These are phyloP conservation scores for Plectranthus barbatus DNA, from an alignment of 257 asterid genomes.

Conservation along the genomic window DNA sequence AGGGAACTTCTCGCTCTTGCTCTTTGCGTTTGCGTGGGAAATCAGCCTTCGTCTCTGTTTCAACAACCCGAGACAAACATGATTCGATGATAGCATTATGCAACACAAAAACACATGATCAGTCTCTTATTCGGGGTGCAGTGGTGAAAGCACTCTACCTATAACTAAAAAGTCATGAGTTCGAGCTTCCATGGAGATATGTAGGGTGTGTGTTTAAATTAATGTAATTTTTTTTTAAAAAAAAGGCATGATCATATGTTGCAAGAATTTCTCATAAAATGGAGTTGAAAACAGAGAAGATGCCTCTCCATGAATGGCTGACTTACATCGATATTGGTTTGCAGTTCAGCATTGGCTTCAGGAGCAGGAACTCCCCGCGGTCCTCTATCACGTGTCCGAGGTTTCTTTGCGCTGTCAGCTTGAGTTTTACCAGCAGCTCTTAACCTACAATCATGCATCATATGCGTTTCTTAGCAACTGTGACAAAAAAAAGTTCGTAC, in stretches of 20 bases:
- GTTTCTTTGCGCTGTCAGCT: slow-evolving; percentile 45
- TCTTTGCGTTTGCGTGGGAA: slow-evolving; percentile 75
- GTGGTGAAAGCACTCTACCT: too few relatives aligned
- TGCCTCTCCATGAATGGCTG: not conserved
- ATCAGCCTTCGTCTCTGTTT: slow-evolving; percentile 65
- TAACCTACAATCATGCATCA: slow-evolving; percentile 29
- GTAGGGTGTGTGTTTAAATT: too few relatives aligned
- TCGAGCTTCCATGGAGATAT: too few relatives aligned
- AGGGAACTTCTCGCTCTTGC: slow-evolving; percentile 87
- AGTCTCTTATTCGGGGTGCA: too few relatives aligned
- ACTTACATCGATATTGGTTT: slow-evolving; percentile 72
- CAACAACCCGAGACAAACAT: not conserved
- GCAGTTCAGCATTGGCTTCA: slow-evolving; percentile 88
- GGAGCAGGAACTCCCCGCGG: slow-evolving; percentile 64
- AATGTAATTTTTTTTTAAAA: too few relatives aligned
- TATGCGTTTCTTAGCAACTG: not conserved
- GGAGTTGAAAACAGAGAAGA: too few relatives aligned
- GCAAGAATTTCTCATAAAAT: not conserved
- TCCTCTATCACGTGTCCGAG: slow-evolving; percentile 57
- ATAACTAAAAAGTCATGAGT: too few relatives aligned
- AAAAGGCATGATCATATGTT: not conserved
- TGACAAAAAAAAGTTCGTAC: not conserved
- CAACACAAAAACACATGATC: too few relatives aligned
- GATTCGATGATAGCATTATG: not conserved
- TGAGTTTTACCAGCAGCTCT: slow-evolving; percentile 67